phyloP scores from a whole-genome alignment of 108 stramenopile genomes.

The Fragilaria crotonensis region DNA sequence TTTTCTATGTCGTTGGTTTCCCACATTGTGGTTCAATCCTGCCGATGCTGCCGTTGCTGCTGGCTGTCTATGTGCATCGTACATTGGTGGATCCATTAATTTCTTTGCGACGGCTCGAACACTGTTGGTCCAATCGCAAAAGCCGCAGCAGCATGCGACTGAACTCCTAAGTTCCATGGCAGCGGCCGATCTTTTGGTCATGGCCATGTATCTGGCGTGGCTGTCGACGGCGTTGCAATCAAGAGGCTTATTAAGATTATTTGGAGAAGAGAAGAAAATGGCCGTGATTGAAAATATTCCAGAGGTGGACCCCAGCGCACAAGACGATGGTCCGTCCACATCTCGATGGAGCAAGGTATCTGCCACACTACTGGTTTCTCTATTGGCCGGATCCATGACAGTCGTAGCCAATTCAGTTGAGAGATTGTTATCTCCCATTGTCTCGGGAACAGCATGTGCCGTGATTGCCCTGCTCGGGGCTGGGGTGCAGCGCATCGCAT shows the following conservation, averaged over 20 bases:
- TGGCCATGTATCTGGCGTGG: constrained; percentile 65
- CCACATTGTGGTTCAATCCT: neutral
- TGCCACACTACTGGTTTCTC: too few relatives aligned
- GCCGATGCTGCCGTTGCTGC: constrained; percentile 31
- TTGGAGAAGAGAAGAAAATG: neutral
- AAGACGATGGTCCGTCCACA: too few relatives aligned
- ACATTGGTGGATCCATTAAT: constrained; percentile 71
- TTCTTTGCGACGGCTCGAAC: constrained; percentile 56
- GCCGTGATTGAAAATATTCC: too few relatives aligned
- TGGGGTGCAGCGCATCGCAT: too few relatives aligned
- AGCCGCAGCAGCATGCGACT: neutral
- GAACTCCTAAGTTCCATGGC: constrained; percentile 53
- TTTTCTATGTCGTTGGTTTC: constrained; percentile 4
- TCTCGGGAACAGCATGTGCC: constrained; percentile 60
- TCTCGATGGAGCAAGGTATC: too few relatives aligned
- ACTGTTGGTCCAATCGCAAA: constrained; percentile 5
- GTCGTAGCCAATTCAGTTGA: constrained; percentile 15
- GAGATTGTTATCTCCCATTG: constrained; percentile 9
- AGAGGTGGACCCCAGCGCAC: too few relatives aligned
- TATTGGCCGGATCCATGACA: too few relatives aligned
- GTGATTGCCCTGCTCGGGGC: constrained; percentile 37
- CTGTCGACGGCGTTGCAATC: constrained; percentile 42
- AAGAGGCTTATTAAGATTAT: constrained; percentile 12
- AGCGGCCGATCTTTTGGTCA: constrained; percentile 66
- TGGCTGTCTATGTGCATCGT: constrained; percentile 63